These are phyloP conservation scores for Ormosia semicastrata DNA, from an alignment of 306 rosid species.

Conservation along the genomic window DNA sequence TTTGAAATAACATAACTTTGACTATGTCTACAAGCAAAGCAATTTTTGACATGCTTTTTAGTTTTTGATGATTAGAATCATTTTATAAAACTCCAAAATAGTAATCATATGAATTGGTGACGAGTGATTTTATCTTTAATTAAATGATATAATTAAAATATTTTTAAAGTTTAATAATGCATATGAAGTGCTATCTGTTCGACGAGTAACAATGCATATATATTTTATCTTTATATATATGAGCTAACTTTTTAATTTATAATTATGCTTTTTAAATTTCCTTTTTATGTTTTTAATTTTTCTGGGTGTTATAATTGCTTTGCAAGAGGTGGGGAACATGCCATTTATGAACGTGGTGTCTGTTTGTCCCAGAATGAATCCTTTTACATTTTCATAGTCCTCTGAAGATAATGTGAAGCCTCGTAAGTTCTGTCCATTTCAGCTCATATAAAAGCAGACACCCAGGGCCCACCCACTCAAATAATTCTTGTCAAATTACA, in stretches of 20 bases:
- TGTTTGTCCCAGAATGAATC: constrained; percentile 22
- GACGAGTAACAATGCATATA: too few relatives aligned
- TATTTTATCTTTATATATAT: too few relatives aligned
- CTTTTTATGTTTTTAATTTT: neutral
- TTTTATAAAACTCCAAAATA: neutral
- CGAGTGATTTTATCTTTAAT: neutral
- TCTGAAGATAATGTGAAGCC: constrained; percentile 24
- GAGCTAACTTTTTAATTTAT: neutral
- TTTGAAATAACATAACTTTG: neutral
- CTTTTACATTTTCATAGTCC: constrained; percentile 17
- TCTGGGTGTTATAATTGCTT: neutral
- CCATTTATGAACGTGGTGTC: constrained; percentile 18
- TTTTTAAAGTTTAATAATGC: neutral
- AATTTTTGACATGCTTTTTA: neutral
- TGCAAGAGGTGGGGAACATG: constrained; percentile 29
- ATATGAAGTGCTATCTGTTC: too few relatives aligned
- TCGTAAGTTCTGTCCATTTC: constrained; percentile 34
- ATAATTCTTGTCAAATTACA: constrained; percentile 12
- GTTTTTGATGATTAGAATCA: neutral
- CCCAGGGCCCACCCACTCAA: constrained; percentile 31
- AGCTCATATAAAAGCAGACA: constrained; percentile 29
- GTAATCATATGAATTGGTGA: neutral
- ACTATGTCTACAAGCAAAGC: neutral
- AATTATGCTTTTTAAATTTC: neutral
- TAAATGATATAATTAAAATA: neutral